Evolutionary conservation across 2,329 filamentous ascomycete genomes (phyloP).

Genomic region (Xylaria sp.): DNA sequence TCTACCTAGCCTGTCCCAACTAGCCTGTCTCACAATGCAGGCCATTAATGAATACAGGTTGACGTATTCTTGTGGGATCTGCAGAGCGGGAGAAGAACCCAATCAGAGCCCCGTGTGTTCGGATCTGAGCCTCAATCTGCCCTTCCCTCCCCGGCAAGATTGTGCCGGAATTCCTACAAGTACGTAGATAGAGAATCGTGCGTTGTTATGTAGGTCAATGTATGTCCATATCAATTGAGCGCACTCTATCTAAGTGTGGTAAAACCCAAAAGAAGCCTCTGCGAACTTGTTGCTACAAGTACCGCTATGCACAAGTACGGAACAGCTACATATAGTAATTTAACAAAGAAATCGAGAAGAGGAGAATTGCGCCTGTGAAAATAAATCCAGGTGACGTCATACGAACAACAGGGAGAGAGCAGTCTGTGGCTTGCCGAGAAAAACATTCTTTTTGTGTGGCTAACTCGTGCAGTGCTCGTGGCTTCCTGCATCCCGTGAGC

Average conservation of each 20-base stretch:
- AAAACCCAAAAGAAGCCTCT: no score
- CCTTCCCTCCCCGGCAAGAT: slow-evolving; percentile 18
- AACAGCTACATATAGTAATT: no score
- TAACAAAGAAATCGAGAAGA: neutral
- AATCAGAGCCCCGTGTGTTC: slow-evolving; percentile 6
- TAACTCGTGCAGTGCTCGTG: no score
- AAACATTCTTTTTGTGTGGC: neutral
- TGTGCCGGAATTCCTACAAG: no score
- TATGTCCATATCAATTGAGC: no score
- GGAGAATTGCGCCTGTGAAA: neutral
- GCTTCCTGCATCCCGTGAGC: neutral
- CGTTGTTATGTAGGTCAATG: no score
- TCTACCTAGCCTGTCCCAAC: no score
- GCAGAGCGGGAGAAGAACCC: neutral
- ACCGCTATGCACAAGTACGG: no score
- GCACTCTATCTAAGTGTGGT: no score
- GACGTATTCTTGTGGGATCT: slow-evolving; percentile 14
- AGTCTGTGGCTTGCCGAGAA: neutral
- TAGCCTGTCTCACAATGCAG: no score
- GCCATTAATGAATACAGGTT: slow-evolving; percentile 1
- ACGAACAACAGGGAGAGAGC: neutral
- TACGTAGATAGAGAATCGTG: no score
- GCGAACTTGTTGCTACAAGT: no score
- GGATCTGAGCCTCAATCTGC: slow-evolving; percentile 29
- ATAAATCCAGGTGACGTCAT: neutral